Evolutionary conservation across 1,284 basidiomycete species (phyloP).

Genomic region (Moesziomyces antarcticus): DNA sequence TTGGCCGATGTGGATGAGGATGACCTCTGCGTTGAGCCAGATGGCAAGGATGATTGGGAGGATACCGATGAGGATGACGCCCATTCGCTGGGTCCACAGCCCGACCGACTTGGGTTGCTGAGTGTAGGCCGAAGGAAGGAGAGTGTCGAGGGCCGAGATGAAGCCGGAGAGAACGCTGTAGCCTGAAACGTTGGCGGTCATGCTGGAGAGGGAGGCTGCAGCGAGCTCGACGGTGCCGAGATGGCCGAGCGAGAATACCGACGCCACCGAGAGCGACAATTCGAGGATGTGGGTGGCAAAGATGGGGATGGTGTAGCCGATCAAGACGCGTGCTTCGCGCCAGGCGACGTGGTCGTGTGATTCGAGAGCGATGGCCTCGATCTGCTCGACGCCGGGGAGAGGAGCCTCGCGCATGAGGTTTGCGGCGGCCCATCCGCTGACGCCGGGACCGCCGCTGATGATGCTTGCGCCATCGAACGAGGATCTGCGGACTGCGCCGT

Average conservation of each 20-base stretch:
- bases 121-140: constrained; percentile 91
- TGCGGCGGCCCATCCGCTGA: constrained; percentile 49
- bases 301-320: constrained; percentile 58
- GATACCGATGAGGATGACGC: constrained; percentile 70
- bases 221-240: constrained; percentile 64
- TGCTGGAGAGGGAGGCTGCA: constrained; percentile 60
- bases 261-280: constrained; percentile 61
- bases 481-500: constrained; percentile 27
- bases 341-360: constrained; percentile 43
- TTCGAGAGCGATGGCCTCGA: constrained; percentile 48
- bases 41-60: constrained; percentile 51
- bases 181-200: constrained; percentile 66
- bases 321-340: constrained; percentile 52
- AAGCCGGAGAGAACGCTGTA: constrained; percentile 73
- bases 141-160: constrained; percentile 83
- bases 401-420: constrained; percentile 39
- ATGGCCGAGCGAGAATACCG: constrained; percentile 64
- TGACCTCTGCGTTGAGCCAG: constrained; percentile 84
- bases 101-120: constrained; percentile 85
- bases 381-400: constrained; percentile 45
- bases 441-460: constrained; percentile 24
- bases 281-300: constrained; percentile 64
- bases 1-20: constrained; percentile 83
- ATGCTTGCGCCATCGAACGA: constrained; percentile 36
- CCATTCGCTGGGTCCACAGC: constrained; percentile 89